Conservation (phyloP, 2,329 filamentous ascomycete species). For the Xylaria sp. region DNA sequence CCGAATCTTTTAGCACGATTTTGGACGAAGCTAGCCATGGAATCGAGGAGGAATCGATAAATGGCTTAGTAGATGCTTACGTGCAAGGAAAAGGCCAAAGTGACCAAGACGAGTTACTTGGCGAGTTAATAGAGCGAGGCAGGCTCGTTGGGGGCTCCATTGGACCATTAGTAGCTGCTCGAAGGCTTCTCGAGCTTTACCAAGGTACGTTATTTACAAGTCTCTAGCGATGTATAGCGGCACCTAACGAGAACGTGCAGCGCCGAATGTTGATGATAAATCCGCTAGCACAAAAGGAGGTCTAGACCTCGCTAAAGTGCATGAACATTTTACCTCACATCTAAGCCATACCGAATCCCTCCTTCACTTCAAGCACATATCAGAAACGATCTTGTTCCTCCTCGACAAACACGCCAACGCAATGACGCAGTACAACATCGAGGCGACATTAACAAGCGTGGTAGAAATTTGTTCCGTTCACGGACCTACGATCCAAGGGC, state of each 20-base stretch:
- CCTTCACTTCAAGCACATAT: conserved; percentile 46
- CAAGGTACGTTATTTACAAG: conserved; percentile 38
- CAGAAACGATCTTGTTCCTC: conserved; percentile 52
- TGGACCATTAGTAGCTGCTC: conserved; percentile 43
- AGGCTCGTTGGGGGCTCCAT: conserved; percentile 41
- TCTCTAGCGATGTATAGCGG: not conserved
- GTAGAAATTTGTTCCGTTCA: conserved; percentile 49
- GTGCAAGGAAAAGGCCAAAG: conserved; percentile 39
- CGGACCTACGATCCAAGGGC: conserved; percentile 40
- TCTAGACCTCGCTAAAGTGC: conserved; percentile 44
- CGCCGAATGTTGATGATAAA: conserved; percentile 18
- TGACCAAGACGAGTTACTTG: conserved; percentile 40
- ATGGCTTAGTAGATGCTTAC: conserved; percentile 46
- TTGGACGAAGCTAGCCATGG: conserved; percentile 39
- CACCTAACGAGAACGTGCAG: conserved; percentile 39
- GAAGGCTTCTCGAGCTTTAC: conserved; percentile 42
- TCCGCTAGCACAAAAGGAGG: conserved; percentile 23
- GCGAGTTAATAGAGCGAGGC: conserved; percentile 37
- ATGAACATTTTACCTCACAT: conserved; percentile 43
- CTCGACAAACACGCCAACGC: conserved; percentile 62
- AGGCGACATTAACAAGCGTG: conserved; percentile 62
- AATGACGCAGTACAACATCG: conserved; percentile 70
- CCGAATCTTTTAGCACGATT: conserved; percentile 35
- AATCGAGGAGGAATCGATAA: conserved; percentile 43
- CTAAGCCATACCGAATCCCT: conserved; percentile 43